Evolutionary conservation across 2,329 filamentous ascomycete genomes (phyloP), one percentile per base, ranked within the genome.

Genomic region (Pseudopithomyces chartarum): DNA sequence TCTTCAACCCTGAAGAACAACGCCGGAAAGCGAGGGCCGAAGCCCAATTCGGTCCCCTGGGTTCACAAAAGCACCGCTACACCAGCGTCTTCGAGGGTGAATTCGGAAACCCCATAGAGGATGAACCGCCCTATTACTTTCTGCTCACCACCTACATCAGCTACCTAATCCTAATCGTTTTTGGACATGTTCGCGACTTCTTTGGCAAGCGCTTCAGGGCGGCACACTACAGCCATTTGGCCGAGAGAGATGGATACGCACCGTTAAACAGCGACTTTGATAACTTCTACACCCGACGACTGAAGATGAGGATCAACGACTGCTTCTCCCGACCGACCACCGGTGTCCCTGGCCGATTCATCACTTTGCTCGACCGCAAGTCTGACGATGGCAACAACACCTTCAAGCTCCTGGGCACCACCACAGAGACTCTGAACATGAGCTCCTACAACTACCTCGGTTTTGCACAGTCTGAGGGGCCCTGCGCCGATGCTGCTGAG

Each of bases 361-460:
- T 99, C 69, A 98, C 91, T 22, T 83, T 99, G 38, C 85, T 98
- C 65, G 94, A 98, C 76, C 91, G 95, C 71, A 89, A 87, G 67
- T 96, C 93, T 2, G 85, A 94, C 72, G 92, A 99, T 73, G 92
- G 91, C 82, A 99, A 99, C 79, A 85, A 89, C 70, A 89, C 90
- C 56, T 99, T 97, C 81, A 86, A 90, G 73, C 88, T 92, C 76
- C 93, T 91, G 1, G 95, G 95, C 56, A 96, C 92, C 46, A 89
- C 87, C 57, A 98, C 94, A 1, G 92, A 99, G 78, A 98, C 95
- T 0, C 82, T 99, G 68, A 99, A 99, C 79, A 90, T 99, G 89
- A 97, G 94, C 81, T 99, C 95, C 1, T 99, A 99, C 84, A 99
- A 99, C 79, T 99, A 99, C 74, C 90, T 99, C 22, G 95, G 95